Base-by-base conservation (phyloP, 2,329 filamentous ascomycete species). In the Colletotrichum spaethianum region DNA sequence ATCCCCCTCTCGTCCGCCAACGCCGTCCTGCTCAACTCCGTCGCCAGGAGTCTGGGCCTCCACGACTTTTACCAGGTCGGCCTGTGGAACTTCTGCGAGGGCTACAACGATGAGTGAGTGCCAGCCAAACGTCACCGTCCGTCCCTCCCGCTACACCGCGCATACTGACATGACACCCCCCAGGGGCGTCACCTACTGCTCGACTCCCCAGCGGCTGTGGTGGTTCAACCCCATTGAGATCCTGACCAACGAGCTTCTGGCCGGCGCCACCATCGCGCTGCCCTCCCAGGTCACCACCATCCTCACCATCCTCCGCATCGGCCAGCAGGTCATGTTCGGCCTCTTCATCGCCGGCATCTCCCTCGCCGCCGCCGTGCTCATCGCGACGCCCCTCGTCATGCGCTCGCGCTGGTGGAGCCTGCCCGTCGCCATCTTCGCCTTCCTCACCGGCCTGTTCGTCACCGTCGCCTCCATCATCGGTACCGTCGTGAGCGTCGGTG, bases 21-120 rank as follows among this genome's bases (percentile, higher is more conserved):
- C 44, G 90, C 91, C 12, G 83, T 88, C 31, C 87, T 98, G 56
- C 93, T 97, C 82, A 97, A 97, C 85, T 94, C 92, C 56, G 95
- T 98, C 75, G 94, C 95, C 4, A 92, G 94, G 63, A 94, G 93
- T 28, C 86, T 98, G 65, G 96, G 95, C 38, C 87, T 98, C 60
- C 94, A 97, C 80, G 96, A 98, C 82, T 98, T 97, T 83, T 98
- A 98, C 82, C 93, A 95, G 77, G 93, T 97, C 36, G 95, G 95
- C 7, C 84, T 98, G 50, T 98, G 96, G 96, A 93, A 92, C 72
- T 98, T 93, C 81, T 98, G 96, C 82, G 94, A 97, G 81, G 95
- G 95, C 26, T 97, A 95, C 81, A 85, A 90, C 67, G 87, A 89
- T 76, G 86, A 92, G 82, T 89, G 79, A 66, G 86, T 80, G 11